Percentiles rank a stretch among this genome's conserved stretches.
Evolutionary conservation across 352 stramenopile genomes (phyloP).

Genomic region (Pythium monospermum): DNA sequence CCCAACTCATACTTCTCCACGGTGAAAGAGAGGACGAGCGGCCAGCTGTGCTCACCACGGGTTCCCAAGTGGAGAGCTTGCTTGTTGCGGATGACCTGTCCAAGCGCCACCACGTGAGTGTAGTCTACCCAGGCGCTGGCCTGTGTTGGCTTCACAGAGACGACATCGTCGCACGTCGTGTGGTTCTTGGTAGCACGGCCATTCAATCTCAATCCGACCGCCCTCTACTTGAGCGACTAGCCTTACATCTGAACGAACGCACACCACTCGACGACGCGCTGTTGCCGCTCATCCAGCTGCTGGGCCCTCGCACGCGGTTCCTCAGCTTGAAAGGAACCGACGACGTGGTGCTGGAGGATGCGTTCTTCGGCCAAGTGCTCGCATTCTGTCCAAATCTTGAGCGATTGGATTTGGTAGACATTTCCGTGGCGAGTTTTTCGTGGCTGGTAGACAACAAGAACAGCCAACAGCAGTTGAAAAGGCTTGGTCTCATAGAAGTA

Average conservation of each 20-base stretch:
- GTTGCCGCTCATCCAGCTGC: neutral
- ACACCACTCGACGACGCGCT: neutral
- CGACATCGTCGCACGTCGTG: neutral
- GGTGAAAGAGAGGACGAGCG: too few species aligned
- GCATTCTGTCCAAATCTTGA: neutral
- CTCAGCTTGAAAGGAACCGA: neutral
- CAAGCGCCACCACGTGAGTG: neutral
- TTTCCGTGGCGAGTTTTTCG: constrained; percentile 1
- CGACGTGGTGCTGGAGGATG: neutral
- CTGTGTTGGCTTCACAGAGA: constrained; percentile 4
- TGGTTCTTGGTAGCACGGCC: neutral
- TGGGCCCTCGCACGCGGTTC: neutral
- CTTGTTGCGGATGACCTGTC: constrained; percentile 5
- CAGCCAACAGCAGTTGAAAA: neutral
- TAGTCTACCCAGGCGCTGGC: constrained; percentile 3
- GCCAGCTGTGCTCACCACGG: too few species aligned
- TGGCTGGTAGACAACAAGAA: neutral
- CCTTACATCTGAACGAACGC: neutral
- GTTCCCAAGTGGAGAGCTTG: too few species aligned
- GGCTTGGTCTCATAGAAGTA: neutral
- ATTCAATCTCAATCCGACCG: too few species aligned
- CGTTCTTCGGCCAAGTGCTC: neutral
- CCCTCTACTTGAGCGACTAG: neutral
- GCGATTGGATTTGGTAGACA: neutral
- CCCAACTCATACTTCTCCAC: too few species aligned